These are phyloP conservation scores for Euclidium syriacum DNA, from an alignment of 345 rosid genomes.

Conservation along the genomic window DNA sequence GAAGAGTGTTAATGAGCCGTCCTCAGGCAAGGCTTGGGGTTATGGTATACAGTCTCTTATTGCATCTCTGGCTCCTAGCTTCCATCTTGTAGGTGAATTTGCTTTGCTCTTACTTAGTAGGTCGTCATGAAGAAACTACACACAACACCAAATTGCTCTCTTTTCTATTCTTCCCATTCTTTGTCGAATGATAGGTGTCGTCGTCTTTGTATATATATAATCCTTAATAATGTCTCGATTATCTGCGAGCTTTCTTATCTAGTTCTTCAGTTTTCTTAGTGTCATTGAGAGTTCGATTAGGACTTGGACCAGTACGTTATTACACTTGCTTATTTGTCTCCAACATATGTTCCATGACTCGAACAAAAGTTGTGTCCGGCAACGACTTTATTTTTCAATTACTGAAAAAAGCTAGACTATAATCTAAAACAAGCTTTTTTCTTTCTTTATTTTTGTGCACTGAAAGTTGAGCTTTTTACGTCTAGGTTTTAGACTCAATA, in stretches of 20 bases:
- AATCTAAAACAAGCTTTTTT: too few relatives aligned
- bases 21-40: constrained; percentile 83
- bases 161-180: constrained; percentile 26
- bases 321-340: constrained; percentile 5
- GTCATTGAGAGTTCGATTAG: constrained; percentile 8
- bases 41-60: constrained; percentile 62
- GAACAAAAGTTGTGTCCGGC: not conserved
- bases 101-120: not conserved
- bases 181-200: constrained; percentile 26
- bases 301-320: constrained; percentile 19
- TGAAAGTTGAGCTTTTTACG: too few relatives aligned
- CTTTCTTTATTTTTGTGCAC: too few relatives aligned
- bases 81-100: constrained; percentile 45
- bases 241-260: not conserved
- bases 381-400: not conserved
- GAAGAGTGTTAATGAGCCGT: constrained; percentile 68
- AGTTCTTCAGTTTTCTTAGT: constrained; percentile 14
- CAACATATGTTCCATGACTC: not conserved
- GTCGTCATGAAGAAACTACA: constrained; percentile 20
- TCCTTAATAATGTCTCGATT: constrained; percentile 21
- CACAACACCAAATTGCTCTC: not conserved
- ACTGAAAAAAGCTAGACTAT: not conserved
- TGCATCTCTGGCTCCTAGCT: constrained; percentile 80
- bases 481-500: too few relatives aligned
- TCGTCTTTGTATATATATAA: constrained; percentile 15